Evolutionary conservation across 176 grass and related monocot genomes (phyloP).

Genomic region (Eleusine coracana): DNA sequence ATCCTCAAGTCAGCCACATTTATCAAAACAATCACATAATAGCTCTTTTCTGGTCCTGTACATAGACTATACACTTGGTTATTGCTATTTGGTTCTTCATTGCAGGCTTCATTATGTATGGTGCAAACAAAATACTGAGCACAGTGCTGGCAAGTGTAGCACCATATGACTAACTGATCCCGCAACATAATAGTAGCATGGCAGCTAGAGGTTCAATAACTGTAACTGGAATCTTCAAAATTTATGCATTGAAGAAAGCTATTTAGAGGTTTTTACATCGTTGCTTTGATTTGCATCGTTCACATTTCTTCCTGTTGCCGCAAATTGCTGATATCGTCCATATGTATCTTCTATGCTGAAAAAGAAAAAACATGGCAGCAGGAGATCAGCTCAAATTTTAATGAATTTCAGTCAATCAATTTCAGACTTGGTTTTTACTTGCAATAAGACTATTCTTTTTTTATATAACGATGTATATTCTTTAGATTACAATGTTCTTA

Average conservation of each 20-base stretch:
- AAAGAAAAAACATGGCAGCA: conserved; percentile 9
- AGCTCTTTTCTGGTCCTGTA: neutral
- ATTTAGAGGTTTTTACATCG: conserved; percentile 36
- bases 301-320: conserved; percentile 12
- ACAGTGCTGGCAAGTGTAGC: neutral
- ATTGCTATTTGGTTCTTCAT: neutral
- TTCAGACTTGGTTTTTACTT: no score
- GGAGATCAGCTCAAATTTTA: conserved; percentile 7
- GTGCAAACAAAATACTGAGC: neutral
- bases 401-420: neutral
- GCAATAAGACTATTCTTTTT: no score
- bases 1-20: conserved; percentile 34
- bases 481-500: no score
- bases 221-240: neutral
- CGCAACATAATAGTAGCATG: neutral
- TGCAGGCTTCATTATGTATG: neutral
- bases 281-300: conserved; percentile 34
- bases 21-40: conserved; percentile 12
- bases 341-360: conserved; percentile 61
- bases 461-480: no score
- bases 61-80: neutral
- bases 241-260: conserved; percentile 5
- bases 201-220: neutral
- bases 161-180: neutral
- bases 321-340: conserved; percentile 50